These are phyloP conservation scores for Vigna trinervia DNA, from an alignment of 306 rosid genomes.

Conservation along the genomic window DNA sequence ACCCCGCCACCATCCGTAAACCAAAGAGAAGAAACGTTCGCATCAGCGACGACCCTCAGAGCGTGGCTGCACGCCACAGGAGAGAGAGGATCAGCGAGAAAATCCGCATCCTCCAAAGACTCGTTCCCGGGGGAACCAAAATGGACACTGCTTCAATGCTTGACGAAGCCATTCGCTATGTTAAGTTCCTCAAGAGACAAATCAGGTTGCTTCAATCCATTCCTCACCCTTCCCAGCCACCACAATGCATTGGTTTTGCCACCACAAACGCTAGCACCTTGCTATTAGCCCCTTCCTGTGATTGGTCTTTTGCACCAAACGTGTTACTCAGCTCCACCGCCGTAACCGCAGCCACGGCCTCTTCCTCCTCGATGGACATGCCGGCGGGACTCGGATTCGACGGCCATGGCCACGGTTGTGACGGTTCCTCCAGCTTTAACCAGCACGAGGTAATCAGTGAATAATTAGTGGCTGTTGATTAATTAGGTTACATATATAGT, in stretches of 20 bases:
- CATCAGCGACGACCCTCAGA: constrained; percentile 93
- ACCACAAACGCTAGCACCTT: constrained; percentile 8
- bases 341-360: background rate
- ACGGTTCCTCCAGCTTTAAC: constrained; percentile 48
- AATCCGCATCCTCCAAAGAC: constrained; percentile 85
- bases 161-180: constrained; percentile 91
- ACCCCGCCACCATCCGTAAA: constrained; percentile 74
- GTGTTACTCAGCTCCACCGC: constrained; percentile 37
- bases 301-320: constrained; percentile 58
- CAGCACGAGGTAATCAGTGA: constrained; percentile 68
- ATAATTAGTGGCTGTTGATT: constrained; percentile 38
- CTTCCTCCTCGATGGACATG: constrained; percentile 34
- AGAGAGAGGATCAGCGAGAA: constrained; percentile 93
- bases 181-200: constrained; percentile 89
- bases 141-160: constrained; percentile 98
- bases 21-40: constrained; percentile 86
- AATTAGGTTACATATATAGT: constrained; percentile 31
- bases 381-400: constrained; percentile 34
- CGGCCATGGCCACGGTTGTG: constrained; percentile 13
- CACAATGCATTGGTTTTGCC: constrained; percentile 40
- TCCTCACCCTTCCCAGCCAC: constrained; percentile 35
- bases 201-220: constrained; percentile 70
- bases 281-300: constrained; percentile 21
- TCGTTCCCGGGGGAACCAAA: constrained; percentile 94
- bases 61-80: constrained; percentile 90